Base-by-base conservation (phyloP, 2,329 filamentous ascomycete genomes). In the Neofusicoccum kwambonambiense region DNA sequence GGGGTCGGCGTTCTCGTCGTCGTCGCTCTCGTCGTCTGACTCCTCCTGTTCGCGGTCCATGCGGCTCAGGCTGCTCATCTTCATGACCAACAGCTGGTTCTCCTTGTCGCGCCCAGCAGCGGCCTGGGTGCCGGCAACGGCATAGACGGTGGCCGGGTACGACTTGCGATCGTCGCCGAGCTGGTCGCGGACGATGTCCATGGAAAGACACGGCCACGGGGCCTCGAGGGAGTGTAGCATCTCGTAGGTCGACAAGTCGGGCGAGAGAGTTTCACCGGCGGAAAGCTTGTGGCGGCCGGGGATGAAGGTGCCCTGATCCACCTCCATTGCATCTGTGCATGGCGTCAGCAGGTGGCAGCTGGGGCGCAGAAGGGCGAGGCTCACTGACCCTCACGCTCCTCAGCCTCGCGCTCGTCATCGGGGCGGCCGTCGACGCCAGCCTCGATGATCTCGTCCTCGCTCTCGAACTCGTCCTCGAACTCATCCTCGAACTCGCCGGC, bases 141-240 rank as follows among this genome's bases (percentile, higher is more conserved):
- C 90, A 80, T 98, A 99, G 80, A 97, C 90, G 66, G 94, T 97
- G 58, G 93, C 92, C 31, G 95, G 95, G 79, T 96, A 99, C n/a
- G 90, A 89, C 77, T 90, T 96, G 74, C 95, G 90, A 78, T 92
- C 89, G 75, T 97, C 90, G 70, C 95, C 95, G 17, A 99, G 86
- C 61, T 84, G 84, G 79, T 99, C 95, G 71, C 86, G 89, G 68
- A 99, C 80, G 66, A 99, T 90, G 76, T 98, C 95, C 79, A 97
- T 97, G 1, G 94, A 98, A 15, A 99, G 86, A 76, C 95, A 99
- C 3, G 95, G 95, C 95, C 95, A 99, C 1, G 93, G 93, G 7
- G 93, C 93, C 78, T 90, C 95, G 68, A 99, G 86, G 67, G 88
- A 92, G 83, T 99, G 95, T 66, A 99, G 87, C 93, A 99, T 96